Percentiles rank a stretch among this genome's conserved stretches.
These are phyloP conservation scores for Eragrostis nindensis DNA, from an alignment of 176 grass and related monocot species.

Conservation along the genomic window DNA sequence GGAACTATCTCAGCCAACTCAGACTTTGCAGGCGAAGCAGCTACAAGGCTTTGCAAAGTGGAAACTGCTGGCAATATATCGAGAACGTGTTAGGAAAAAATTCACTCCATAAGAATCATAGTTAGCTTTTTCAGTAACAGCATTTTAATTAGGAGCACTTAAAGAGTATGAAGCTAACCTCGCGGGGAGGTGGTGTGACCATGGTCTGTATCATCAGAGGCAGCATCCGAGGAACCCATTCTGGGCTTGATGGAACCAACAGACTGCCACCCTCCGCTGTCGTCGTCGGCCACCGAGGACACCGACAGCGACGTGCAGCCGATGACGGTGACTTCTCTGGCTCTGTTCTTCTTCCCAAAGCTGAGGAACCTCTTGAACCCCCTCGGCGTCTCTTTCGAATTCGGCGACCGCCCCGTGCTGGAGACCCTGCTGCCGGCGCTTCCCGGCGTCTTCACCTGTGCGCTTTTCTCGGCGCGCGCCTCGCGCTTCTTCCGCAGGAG, in stretches of 20 bases:
- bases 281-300: slow-evolving; percentile 43
- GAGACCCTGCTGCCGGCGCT: slow-evolving; percentile 18
- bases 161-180: slow-evolving; percentile 42
- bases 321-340: slow-evolving; percentile 45
- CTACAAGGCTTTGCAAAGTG: slow-evolving; percentile 46
- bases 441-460: slow-evolving; percentile 17
- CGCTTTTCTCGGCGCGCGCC: slow-evolving; percentile 26
- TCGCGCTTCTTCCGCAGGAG: slow-evolving; percentile 65
- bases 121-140: no score
- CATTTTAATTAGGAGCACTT: no score
- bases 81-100: neutral
- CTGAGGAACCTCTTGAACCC: slow-evolving; percentile 78
- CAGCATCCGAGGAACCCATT: slow-evolving; percentile 33
- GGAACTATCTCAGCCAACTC: slow-evolving; percentile 44
- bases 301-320: slow-evolving; percentile 54
- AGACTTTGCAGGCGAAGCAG: slow-evolving; percentile 48
- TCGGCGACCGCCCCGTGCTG: slow-evolving; percentile 33
- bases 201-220: slow-evolving; percentile 28
- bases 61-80: neutral
- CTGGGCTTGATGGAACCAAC: slow-evolving; percentile 46
- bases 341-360: slow-evolving; percentile 72
- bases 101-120: neutral
- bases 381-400: slow-evolving; percentile 24
- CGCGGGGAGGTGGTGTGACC: slow-evolving; percentile 10
- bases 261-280: slow-evolving; percentile 32